These are phyloP conservation scores for Zasmidium cellare DNA, from an alignment of 2,329 filamentous ascomycete species.

Conservation along the genomic window DNA sequence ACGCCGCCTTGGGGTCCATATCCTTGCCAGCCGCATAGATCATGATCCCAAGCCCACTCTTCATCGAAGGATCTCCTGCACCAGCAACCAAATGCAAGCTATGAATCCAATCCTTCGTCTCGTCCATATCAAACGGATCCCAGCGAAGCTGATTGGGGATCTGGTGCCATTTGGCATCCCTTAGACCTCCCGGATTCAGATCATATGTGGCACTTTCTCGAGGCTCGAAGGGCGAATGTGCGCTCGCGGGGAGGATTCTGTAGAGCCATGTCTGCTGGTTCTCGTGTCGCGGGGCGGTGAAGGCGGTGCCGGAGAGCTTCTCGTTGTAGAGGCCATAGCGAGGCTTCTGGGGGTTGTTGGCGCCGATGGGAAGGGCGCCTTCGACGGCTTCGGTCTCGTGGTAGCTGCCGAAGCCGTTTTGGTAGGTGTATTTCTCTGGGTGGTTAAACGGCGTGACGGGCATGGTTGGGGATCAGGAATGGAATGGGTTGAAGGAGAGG, in stretches of 20 bases:
- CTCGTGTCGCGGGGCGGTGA: conserved; percentile 57
- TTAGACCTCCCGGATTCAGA: conserved; percentile 48
- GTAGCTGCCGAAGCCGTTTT: conserved; percentile 74
- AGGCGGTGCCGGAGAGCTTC: conserved; percentile 61
- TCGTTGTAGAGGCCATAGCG: conserved; percentile 80
- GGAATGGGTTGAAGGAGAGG: not conserved
- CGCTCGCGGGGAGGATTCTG: conserved; percentile 58
- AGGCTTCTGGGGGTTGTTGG: conserved; percentile 81
- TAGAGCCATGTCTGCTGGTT: conserved; percentile 63
- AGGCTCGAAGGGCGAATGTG: conserved; percentile 55
- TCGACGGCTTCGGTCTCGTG: conserved; percentile 79
- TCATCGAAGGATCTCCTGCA: conserved; percentile 75
- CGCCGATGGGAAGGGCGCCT: conserved; percentile 70
- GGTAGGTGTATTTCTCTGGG: conserved; percentile 72
- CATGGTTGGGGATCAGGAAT: conserved; percentile 53
- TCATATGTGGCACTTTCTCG: conserved; percentile 51
- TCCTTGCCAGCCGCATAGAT: conserved; percentile 76
- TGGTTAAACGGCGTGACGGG: conserved; percentile 64
- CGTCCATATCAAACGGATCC: conserved; percentile 74
- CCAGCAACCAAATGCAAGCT: conserved; percentile 72
- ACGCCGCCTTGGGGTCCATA: conserved; percentile 73
- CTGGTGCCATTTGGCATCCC: conserved; percentile 56
- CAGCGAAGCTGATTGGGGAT: conserved; percentile 81
- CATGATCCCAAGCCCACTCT: conserved; percentile 76
- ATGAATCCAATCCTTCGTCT: conserved; percentile 68